Evolutionary conservation across 1,139 yeast species (phyloP).

Genomic region (Keqinozyma sinolaborantium): DNA sequence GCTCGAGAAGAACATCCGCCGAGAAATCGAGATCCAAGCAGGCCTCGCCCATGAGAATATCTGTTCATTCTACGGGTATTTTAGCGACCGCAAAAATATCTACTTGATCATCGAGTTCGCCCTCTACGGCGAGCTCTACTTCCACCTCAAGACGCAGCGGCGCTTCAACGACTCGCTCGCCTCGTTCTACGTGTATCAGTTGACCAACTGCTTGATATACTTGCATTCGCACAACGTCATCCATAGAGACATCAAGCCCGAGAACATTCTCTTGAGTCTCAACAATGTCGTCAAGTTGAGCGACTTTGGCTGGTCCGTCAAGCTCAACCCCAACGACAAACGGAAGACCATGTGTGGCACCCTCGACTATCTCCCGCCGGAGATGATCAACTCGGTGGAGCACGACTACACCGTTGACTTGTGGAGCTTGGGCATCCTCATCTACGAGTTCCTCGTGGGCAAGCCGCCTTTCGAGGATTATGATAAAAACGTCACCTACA

Average conservation of each 20-base stretch:
- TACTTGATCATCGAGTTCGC: conserved; percentile 84
- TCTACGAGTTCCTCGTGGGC: conserved; percentile 86
- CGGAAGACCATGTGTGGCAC: conserved; percentile 93
- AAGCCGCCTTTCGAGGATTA: conserved; percentile 89
- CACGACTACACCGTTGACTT: conserved; percentile 81
- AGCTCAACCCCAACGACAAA: conserved; percentile 18
- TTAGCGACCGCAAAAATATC: conserved; percentile 74
- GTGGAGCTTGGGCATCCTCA: conserved; percentile 89
- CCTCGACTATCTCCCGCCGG: conserved; percentile 91
- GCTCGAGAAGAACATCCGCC: conserved; percentile 81
- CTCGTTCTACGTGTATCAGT: conserved; percentile 76
- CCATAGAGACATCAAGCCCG: conserved; percentile 93
- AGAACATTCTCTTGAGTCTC: conserved; percentile 73
- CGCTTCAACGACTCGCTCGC: conserved; percentile 72
- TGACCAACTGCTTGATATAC: conserved; percentile 73
- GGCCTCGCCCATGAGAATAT: conserved; percentile 73
- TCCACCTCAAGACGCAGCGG: conserved; percentile 55
- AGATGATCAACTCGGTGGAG: conserved; percentile 81
- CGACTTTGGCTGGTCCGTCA: conserved; percentile 96
- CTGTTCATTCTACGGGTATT: conserved; percentile 79
- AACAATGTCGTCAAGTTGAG: conserved; percentile 76
- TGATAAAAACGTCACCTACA: conserved; percentile 70
- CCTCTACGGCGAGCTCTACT: conserved; percentile 83
- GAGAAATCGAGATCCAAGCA: conserved; percentile 91
- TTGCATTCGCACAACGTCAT: conserved; percentile 77